Evolutionary conservation across 2,329 filamentous ascomycete species (phyloP).

Genomic region (Lomentospora prolificans): DNA sequence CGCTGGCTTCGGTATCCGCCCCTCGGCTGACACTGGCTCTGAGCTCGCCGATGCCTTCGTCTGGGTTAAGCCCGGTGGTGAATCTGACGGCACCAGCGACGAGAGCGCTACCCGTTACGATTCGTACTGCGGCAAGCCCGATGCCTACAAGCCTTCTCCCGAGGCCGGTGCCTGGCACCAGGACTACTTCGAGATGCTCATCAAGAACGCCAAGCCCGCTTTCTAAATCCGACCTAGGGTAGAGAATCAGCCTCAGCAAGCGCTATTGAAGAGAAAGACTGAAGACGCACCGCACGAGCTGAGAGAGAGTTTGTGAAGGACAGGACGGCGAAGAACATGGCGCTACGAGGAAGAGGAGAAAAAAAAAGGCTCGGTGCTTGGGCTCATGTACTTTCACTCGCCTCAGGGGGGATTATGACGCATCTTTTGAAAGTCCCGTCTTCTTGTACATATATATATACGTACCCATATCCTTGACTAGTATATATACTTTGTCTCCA

Average conservation of each 20-base stretch:
- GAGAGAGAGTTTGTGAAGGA: not conserved
- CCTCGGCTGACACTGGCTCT: constrained; percentile 46
- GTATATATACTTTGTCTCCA: constrained; percentile 3
- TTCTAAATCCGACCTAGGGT: not conserved
- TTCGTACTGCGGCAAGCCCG: constrained; percentile 26
- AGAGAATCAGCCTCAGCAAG: not conserved
- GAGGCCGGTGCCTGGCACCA: constrained; percentile 38
- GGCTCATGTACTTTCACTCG: not conserved
- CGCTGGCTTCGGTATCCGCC: constrained; percentile 50
- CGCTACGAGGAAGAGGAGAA: not conserved
- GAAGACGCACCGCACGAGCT: not conserved
- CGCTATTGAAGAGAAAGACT: not conserved
- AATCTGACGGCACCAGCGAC: constrained; percentile 35
- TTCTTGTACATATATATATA: constrained; percentile 1
- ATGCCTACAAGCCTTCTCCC: constrained; percentile 37
- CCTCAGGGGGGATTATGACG: not conserved
- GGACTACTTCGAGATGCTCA: constrained; percentile 16
- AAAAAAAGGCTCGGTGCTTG: not conserved
- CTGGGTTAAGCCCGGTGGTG: constrained; percentile 55
- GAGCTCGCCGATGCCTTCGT: constrained; percentile 52
- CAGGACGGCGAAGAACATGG: not conserved
- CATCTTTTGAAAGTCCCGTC: constrained; percentile 1
- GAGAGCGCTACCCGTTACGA: constrained; percentile 23
- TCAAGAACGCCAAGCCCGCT: constrained; percentile 14
- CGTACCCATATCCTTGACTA: constrained; percentile 1